Base-by-base conservation (phyloP, 2,329 filamentous ascomycete species). In the Decorospora gaudefroyi region DNA sequence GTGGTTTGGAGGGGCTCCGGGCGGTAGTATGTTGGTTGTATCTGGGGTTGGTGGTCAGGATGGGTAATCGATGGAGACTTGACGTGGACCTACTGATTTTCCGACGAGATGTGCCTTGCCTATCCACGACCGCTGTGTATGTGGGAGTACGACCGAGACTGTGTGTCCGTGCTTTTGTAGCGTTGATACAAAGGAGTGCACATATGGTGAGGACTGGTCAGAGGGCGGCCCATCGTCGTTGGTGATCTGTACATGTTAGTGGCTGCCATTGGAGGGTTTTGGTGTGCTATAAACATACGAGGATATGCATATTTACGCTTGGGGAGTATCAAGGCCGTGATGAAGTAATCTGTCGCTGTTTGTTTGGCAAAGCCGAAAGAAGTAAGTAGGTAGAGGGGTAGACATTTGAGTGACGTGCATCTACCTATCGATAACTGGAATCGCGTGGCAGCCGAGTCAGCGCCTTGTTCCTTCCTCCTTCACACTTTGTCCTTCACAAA, bases 71-170 rank as follows among this genome's bases (percentile, higher is more conserved):
- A 23, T 23, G 21, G 21, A 6, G 10, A 6, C 21, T 6, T 23
- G 28, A 21, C 4, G 11, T 13, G 8, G 16, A 46, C 50, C 21
- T 49, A 57, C 82, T 7, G 88, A 87, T 69, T 92, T 86, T 43
- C 91, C 91, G 61, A 97, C 90, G 64, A 97, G 88, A 72, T 97
- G 93, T 2, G 93, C 93, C 77, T 99, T 99, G 61, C 91, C 91
- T 63, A 99, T 97, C 93, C 93, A 99, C 43, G 90, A 96, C 51
- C 92, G 85, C 74, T 99, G 93, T 5, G 85, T 86, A 69, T 96
- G 83, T 1, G 93, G 93, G 10, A 99, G 82, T 53, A 93, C 87
- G 35, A 99, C 91, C 6, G 90, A 95, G 49, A 97, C 89, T n/a
- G 76, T 79, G 72, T 96, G 92, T 6, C 90, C 90, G 21, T 86